These are phyloP conservation scores for Cryptococcus sp. DNA, from an alignment of 1,284 basidiomycete species.

Conservation along the genomic window DNA sequence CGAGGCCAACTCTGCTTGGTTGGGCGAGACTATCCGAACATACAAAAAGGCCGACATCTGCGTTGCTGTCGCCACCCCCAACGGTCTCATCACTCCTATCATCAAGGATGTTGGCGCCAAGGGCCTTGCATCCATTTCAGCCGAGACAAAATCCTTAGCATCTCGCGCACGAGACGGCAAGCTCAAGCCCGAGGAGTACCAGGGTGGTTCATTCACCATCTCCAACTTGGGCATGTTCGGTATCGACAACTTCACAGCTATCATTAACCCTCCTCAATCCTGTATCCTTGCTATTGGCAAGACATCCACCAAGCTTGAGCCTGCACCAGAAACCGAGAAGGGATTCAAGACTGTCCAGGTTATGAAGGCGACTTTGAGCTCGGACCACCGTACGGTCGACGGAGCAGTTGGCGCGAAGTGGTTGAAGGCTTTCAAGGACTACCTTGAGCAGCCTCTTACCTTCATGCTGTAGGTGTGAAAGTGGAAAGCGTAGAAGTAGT, in stretches of 20 bases:
- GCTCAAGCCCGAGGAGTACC: slow-evolving; percentile 93
- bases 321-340: slow-evolving; percentile 81
- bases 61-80: slow-evolving; percentile 94
- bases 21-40: slow-evolving; percentile 92
- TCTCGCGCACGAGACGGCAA: slow-evolving; percentile 96
- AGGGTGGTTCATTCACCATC: slow-evolving; percentile 98
- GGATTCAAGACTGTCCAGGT: slow-evolving; percentile 88
- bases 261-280: slow-evolving; percentile 98
- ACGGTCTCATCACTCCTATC: slow-evolving; percentile 96
- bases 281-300: slow-evolving; percentile 95
- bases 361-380: slow-evolving; percentile 96
- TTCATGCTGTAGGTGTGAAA: slow-evolving; percentile 69
- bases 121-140: slow-evolving; percentile 88
- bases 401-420: slow-evolving; percentile 88
- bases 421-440: slow-evolving; percentile 93
- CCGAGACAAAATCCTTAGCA: slow-evolving; percentile 88
- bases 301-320: slow-evolving; percentile 82
- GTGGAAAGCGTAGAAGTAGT: not conserved
- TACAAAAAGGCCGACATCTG: slow-evolving; percentile 97
- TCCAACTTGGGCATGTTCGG: slow-evolving; percentile 99
- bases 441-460: slow-evolving; percentile 93
- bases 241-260: slow-evolving; percentile 93
- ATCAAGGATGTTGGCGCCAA: slow-evolving; percentile 89
- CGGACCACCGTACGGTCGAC: slow-evolving; percentile 93
- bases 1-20: slow-evolving; percentile 96